Conservation (phyloP, 305 asterid genomes). For the Plantago coronopus region DNA sequence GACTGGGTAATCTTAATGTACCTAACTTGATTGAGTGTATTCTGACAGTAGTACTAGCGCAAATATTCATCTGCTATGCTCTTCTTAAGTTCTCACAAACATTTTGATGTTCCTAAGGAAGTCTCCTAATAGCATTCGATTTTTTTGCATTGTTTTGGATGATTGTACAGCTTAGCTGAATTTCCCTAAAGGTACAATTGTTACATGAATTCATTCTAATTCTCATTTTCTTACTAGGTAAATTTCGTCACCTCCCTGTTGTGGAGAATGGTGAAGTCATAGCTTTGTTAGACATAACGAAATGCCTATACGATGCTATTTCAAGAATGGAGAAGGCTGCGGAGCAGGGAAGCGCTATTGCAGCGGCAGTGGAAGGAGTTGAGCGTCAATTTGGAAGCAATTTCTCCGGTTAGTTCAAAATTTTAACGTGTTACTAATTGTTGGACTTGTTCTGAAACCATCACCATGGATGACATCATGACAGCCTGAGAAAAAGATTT, state of each 20-base stretch:
- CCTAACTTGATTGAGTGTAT: not conserved
- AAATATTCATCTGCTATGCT: not conserved
- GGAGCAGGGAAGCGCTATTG: constrained; percentile 96
- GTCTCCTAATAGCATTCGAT: not conserved
- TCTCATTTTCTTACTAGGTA: constrained; percentile 45
- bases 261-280: constrained; percentile 99
- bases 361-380: constrained; percentile 98
- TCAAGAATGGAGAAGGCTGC: constrained; percentile 98
- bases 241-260: constrained; percentile 96
- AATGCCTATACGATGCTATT: constrained; percentile 95
- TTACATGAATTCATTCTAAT: constrained; percentile 9
- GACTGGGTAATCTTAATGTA: not conserved
- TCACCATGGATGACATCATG: constrained; percentile 8
- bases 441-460: constrained; percentile 5
- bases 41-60: not conserved
- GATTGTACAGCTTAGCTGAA: not conserved
- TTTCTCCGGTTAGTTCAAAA: constrained; percentile 58
- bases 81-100: not conserved
- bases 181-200: not conserved
- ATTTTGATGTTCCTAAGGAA: not conserved
- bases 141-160: not conserved
- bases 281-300: constrained; percentile 86
- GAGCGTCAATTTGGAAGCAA: constrained; percentile 88
- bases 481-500: too few relatives aligned
- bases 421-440: constrained; percentile 5